Conservation (phyloP, 2,329 filamentous ascomycete species). For the Camillea tinctor region DNA sequence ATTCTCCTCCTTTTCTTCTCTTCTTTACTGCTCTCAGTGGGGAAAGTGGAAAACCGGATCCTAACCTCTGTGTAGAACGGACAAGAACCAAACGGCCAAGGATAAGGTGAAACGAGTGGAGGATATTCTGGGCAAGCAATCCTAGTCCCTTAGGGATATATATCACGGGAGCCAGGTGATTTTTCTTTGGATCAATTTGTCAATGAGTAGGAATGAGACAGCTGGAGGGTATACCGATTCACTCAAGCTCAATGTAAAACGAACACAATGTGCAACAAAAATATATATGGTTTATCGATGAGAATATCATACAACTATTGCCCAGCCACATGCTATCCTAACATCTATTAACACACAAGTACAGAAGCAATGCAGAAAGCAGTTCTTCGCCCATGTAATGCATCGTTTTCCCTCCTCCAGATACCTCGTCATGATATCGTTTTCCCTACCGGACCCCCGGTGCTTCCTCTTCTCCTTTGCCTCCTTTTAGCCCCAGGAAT, state of each 20-base stretch:
- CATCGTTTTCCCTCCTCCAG: neutral
- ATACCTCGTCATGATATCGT: conserved; percentile 1
- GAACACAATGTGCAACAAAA: neutral
- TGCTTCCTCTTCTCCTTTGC: too few relatives aligned
- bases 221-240: neutral
- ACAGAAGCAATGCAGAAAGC: neutral
- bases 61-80: conserved; percentile 55
- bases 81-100: conserved; percentile 78
- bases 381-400: neutral
- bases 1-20: neutral
- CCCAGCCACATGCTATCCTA: neutral
- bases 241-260: neutral
- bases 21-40: neutral
- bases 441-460: neutral
- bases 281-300: neutral
- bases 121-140: conserved; percentile 42
- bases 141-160: conserved; percentile 1
- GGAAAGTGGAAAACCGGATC: neutral
- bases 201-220: neutral
- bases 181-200: neutral
- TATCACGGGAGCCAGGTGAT: too few relatives aligned
- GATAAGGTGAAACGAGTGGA: conserved; percentile 72
- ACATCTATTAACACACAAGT: neutral
- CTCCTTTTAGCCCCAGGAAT: neutral
- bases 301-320: neutral